Percentiles rank a stretch among this genome's conserved stretches.
phyloP scores from a whole-genome alignment of 306 rosid genomes.

The Ziziphus jujuba region DNA sequence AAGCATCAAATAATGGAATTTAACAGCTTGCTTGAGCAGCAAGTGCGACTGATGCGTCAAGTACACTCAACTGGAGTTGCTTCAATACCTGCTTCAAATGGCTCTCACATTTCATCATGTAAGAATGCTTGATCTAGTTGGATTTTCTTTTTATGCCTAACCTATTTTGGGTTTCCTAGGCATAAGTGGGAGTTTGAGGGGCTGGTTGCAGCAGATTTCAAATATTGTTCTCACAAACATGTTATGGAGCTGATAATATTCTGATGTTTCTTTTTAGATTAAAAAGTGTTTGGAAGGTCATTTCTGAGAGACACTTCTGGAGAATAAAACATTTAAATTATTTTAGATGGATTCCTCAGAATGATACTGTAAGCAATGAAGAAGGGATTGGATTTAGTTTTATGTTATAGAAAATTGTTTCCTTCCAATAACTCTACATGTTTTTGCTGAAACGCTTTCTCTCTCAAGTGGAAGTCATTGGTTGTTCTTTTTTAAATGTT shows the following conservation, averaged over 20 bases:
- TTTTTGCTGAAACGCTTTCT: too few relatives aligned
- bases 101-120: conserved; percentile 62
- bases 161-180: background rate
- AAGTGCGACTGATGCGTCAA: conserved; percentile 62
- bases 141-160: background rate
- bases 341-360: background rate
- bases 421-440: too few relatives aligned
- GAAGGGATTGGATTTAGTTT: too few relatives aligned
- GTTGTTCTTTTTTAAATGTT: too few relatives aligned
- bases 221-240: background rate
- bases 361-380: too few relatives aligned
- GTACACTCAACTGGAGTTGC: conserved; percentile 51
- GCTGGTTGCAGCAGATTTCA: background rate
- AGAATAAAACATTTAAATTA: background rate
- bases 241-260: background rate
- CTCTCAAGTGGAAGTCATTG: too few relatives aligned
- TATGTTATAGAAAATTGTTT: too few relatives aligned
- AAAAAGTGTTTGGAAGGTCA: background rate
- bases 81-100: conserved; percentile 64
- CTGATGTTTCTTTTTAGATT: background rate
- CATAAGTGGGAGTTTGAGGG: background rate
- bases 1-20: conserved; percentile 82
- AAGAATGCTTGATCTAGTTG: conserved; percentile 26
- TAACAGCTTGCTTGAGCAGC: conserved; percentile 82
- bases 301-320: background rate